Conservation (phyloP, 2,329 filamentous ascomycete species). For the Fusarium newnesense region DNA sequence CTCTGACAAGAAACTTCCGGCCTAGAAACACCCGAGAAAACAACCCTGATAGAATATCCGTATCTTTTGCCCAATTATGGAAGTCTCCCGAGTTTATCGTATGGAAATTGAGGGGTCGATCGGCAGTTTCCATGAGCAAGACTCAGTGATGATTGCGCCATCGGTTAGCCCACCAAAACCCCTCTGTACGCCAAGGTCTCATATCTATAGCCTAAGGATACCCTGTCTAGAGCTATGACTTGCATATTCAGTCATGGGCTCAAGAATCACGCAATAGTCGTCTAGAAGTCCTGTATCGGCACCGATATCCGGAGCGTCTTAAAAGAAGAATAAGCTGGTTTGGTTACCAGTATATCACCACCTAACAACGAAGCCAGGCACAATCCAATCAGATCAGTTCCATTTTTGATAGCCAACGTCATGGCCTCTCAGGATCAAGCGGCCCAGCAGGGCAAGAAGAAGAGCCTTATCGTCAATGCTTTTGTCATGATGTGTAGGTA, state of each 20-base stretch:
- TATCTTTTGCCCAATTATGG: background rate
- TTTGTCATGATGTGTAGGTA: conserved; percentile 55
- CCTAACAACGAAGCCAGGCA: background rate
- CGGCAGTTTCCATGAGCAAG: conserved; percentile 32
- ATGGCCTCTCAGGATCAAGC: conserved; percentile 30
- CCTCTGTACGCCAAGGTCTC: conserved; percentile 1
- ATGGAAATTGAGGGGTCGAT: background rate
- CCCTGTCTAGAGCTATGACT: background rate
- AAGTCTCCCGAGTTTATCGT: conserved; percentile 1
- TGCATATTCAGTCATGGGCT: conserved; percentile 28
- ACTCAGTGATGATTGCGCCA: conserved; percentile 34
- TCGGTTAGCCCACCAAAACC: conserved; percentile 1
- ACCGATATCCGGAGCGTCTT: conserved; percentile 13
- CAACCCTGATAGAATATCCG: background rate
- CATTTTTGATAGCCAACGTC: background rate
- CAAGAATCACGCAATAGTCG: conserved; percentile 36
- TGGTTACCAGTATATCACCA: background rate
- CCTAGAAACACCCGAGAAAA: background rate
- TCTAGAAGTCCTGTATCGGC: background rate
- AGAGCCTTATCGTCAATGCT: conserved; percentile 53
- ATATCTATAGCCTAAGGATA: background rate
- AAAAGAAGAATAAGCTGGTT: conserved; percentile 13
- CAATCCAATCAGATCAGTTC: background rate
- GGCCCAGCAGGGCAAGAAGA: conserved; percentile 47
- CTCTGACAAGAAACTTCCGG: conserved; percentile 5